Conservation (phyloP, 2,329 filamentous ascomycete species). For the Diaporthe destruens region DNA sequence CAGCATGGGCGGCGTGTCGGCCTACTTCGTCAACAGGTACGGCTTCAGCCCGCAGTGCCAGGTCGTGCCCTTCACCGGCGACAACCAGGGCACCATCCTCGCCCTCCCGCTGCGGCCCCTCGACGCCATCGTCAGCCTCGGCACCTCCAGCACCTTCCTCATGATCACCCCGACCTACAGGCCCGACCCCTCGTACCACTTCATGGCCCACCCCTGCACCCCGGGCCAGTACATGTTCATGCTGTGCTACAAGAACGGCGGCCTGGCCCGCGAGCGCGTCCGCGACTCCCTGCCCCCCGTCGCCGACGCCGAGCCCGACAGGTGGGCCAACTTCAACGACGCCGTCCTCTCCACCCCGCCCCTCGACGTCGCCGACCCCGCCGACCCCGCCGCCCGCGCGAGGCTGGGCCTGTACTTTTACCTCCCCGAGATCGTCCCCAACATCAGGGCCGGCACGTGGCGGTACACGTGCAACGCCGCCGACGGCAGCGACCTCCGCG, state of each 20-base stretch:
- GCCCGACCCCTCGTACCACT: conserved; percentile 92
- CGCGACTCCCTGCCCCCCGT: conserved; percentile 78
- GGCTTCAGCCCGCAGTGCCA: conserved; percentile 81
- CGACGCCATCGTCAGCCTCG: conserved; percentile 94
- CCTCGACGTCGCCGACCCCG: conserved; percentile 69
- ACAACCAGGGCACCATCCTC: conserved; percentile 96
- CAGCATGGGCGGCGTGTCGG: conserved; percentile 79
- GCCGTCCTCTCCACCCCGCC: conserved; percentile 76
- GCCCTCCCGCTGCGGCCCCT: conserved; percentile 87
- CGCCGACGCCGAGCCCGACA: conserved; percentile 59
- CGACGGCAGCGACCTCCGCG: conserved; percentile 63
- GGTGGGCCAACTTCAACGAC: conserved; percentile 87
- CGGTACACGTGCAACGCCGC: conserved; percentile 74
- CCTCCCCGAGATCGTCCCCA: conserved; percentile 94
- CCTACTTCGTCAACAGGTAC: conserved; percentile 84
- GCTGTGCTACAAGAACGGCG: conserved; percentile 99
- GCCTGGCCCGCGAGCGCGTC: conserved; percentile 89
- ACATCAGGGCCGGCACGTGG: conserved; percentile 88
- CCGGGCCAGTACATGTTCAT: conserved; percentile 98
- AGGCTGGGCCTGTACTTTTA: conserved; percentile 96
- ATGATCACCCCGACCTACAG: conserved; percentile 96
- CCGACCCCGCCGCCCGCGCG: conserved; percentile 68
- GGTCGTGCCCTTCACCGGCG: conserved; percentile 90
- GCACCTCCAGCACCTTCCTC: conserved; percentile 95
- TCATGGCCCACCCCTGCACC: conserved; percentile 97